Evolutionary conservation across 23 red algal species (phyloP), one percentile per base, ranked within the genome.

Genomic region (Pyropia haitanensis): DNA sequence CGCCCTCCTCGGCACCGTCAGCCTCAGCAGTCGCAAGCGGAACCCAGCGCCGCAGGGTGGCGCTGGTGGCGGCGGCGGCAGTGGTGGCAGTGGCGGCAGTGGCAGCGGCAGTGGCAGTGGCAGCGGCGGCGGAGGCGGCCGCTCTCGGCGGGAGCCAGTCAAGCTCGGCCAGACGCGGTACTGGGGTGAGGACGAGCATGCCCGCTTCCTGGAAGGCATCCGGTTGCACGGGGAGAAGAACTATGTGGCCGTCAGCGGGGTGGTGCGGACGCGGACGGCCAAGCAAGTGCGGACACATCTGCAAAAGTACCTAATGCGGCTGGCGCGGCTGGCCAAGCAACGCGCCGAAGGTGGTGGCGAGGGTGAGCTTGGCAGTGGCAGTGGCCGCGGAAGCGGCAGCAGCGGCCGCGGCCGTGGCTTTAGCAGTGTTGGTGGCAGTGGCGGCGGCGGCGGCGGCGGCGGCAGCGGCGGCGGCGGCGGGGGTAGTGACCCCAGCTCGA

Each of bases 201-300:
- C 53, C 1, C 49, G 57, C 22, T 85, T 78, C 60, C 61, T 85
- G 1, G 22, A 73, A 53, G 80, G 69, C 28, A 55, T 57, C 44
- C 50, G 44, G 18, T 2, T 56, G 23, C 66, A 62, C 50, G 80
- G 80, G 19, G 25, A 27, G 23, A 85, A 85, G 72, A 67, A 85
- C 58, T 76, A 71, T 53, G 72, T 57, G 22, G 65, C 80, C 29
- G 75, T 85, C 18, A 51, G 70, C 18, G 60, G 56, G 39, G n/a
- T 67, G 49, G 80, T 85, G 15, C 58, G 66, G 21, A 77, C 68
- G 10, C 63, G 80, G 18, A 85, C 33, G 32, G 52, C 80, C 33
- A 85, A 73, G 23, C 80, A 85, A 56, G 80, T 76, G 51, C 80
- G 80, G 13, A 85, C 80, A 12, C 80, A 85, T 23, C 39, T 62